These are phyloP conservation scores for Penicillium sp. DNA, from an alignment of 2,329 filamentous ascomycete species.

Conservation along the genomic window DNA sequence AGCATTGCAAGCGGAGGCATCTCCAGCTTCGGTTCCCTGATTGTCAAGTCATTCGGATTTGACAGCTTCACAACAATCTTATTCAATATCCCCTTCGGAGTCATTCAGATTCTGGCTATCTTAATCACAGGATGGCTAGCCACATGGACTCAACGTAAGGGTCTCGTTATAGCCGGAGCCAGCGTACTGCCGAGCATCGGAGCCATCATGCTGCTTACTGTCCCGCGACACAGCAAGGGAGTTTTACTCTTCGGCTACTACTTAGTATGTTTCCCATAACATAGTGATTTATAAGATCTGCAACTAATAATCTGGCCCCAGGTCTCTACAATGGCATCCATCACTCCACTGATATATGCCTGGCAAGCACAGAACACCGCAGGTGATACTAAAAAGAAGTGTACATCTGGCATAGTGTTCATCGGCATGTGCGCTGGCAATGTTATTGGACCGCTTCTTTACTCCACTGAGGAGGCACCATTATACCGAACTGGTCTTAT, in stretches of 20 bases:
- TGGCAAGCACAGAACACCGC: constrained; percentile 42
- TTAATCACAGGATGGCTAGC: constrained; percentile 41
- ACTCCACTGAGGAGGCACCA: constrained; percentile 36
- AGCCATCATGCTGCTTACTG: constrained; percentile 51
- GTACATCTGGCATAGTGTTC: constrained; percentile 37
- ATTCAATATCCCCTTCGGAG: constrained; percentile 45
- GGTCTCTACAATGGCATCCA: constrained; percentile 35
- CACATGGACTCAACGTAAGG: constrained; percentile 46
- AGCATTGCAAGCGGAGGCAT: constrained; percentile 44
- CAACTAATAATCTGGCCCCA: background rate
- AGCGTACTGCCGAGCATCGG: constrained; percentile 44
- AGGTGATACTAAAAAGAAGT: constrained; percentile 41
- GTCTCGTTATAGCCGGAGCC: constrained; percentile 45
- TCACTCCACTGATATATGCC: constrained; percentile 39
- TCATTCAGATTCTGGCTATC: constrained; percentile 41
- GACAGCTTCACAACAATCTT: constrained; percentile 43
- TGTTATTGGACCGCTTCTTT: constrained; percentile 39
- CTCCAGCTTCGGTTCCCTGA: constrained; percentile 42
- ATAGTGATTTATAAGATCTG: background rate
- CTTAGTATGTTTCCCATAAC: constrained; percentile 35
- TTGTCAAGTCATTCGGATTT: constrained; percentile 46
- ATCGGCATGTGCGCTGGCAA: constrained; percentile 42
- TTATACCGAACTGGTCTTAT: constrained; percentile 37
- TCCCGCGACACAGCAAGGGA: constrained; percentile 50
- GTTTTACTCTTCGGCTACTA: constrained; percentile 55